Base-by-base conservation (phyloP, 441 rosid species). In the Pelargonium australe region DNA sequence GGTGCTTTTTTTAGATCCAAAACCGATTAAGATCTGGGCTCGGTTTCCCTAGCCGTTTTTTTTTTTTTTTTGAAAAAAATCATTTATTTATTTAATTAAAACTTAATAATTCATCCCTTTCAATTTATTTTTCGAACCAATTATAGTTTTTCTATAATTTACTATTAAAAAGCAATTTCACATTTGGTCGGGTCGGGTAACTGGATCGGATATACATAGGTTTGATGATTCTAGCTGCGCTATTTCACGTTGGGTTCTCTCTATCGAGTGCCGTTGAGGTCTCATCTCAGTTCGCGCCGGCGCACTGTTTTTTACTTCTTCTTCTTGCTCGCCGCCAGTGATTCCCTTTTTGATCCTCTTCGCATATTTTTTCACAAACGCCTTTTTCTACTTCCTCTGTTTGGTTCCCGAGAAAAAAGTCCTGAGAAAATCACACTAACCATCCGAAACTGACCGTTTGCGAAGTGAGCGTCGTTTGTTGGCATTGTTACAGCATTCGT, bases 401-500 rank as follows among this genome's bases (percentile, higher is more conserved):
- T 58, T 58, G 63, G 63, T 58, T 58, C 16, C 34, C 63, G 63
- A 58, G 63, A 57, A 57, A 58, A 58, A 58, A 1, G 25, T 23
- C 63, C 20, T 11, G 10, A 23, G 63, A 20, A 58, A 58, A 8
- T 58, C 16, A 58, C 63, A 58, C 16, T 58, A 25, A 58, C 23
- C 63, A 7, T 11, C 8, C 31, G 11, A 58, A 58, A 58, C 63
- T 10, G 34, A 57, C 62, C 28, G 25, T 57, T 10, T 57, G 62
- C 62, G 62, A 57, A 55, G 9, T 23, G 7, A 57, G 62, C 8
- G 63, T 20, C 23, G 23, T 20, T 20, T 0, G 23, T 58, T 58
- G 4, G 34, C n/a, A 9, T 60, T 20, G 63, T 19, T 58, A 19
- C 63, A 20, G 13, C 23, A 28, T 10, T 58, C 63, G n/a, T 58